A percentile compares a stretch with the other conserved stretches of the same genome.
phyloP scores from a whole-genome alignment of 176 grass and related monocot species.

The Thalia dealbata region DNA sequence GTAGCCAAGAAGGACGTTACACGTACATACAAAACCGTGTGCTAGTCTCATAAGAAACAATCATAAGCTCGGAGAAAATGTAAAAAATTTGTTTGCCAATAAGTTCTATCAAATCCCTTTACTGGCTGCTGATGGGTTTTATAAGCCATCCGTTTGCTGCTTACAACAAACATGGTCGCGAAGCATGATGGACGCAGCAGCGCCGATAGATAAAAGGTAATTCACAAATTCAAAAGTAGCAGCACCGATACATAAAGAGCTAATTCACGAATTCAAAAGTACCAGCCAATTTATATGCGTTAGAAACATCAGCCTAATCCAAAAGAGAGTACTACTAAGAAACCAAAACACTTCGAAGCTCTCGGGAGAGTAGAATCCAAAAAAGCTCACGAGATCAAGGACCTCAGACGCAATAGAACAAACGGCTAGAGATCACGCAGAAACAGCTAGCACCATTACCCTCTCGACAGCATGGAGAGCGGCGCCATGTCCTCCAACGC shows the following conservation, averaged over 20 bases:
- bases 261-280: not conserved
- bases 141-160: not conserved
- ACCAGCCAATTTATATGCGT: not conserved
- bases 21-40: too few species aligned
- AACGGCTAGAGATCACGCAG: not conserved
- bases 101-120: too few species aligned
- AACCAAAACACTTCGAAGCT: not conserved
- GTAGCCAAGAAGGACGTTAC: too few species aligned
- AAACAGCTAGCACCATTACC: conserved; percentile 24
- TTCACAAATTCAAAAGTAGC: too few species aligned
- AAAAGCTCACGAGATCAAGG: not conserved
- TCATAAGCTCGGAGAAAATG: too few species aligned
- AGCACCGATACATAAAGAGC: not conserved
- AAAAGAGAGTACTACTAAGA: not conserved
- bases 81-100: too few species aligned
- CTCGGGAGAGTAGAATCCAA: not conserved
- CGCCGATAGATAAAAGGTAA: not conserved
- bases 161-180: too few species aligned
- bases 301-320: too few species aligned
- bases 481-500: conserved; percentile 72
- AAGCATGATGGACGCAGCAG: too few species aligned
- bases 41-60: too few species aligned
- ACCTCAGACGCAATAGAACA: not conserved
- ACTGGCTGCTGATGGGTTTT: too few species aligned
- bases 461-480: conserved; percentile 85